Evolutionary conservation across 495 filamentous ascomycete genomes (phyloP).

Genomic region (Daldinia childiae): DNA sequence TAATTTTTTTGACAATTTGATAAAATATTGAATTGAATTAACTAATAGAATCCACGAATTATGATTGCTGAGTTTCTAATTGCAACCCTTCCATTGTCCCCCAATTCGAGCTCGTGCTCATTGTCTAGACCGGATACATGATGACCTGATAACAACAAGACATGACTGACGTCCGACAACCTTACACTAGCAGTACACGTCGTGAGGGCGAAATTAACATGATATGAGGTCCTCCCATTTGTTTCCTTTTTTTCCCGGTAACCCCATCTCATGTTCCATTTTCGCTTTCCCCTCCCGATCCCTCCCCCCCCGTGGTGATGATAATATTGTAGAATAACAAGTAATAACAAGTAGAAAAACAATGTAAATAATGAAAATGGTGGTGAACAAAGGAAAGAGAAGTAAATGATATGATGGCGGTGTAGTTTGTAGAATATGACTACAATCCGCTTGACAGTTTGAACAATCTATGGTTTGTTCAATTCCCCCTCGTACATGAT

Average conservation of each 20-base stretch:
- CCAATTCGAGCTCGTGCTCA: slow-evolving; percentile 39
- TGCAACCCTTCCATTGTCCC: slow-evolving; percentile 16
- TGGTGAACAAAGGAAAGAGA: background rate
- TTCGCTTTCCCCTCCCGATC: slow-evolving; percentile 18
- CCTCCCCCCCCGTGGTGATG: background rate
- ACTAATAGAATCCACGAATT: slow-evolving; percentile 21
- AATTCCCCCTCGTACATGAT: slow-evolving; percentile 3
- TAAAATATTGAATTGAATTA: slow-evolving; percentile 15
- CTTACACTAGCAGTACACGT: slow-evolving; percentile 43
- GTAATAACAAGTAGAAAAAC: background rate
- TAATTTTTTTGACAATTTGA: background rate
- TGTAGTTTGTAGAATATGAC: background rate
- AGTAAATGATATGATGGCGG: background rate
- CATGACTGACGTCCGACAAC: slow-evolving; percentile 30
- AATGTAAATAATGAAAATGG: background rate
- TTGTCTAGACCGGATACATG: slow-evolving; percentile 37
- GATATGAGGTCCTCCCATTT: slow-evolving; percentile 11
- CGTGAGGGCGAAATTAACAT: slow-evolving; percentile 34
- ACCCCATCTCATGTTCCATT: slow-evolving; percentile 9
- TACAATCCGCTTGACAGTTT: slow-evolving; percentile 9
- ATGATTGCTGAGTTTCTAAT: slow-evolving; percentile 18
- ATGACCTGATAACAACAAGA: slow-evolving; percentile 31
- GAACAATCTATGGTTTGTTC: slow-evolving; percentile 31
- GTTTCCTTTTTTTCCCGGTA: background rate
- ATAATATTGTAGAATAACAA: slow-evolving; percentile 13